phyloP scores from a whole-genome alignment of 371 early-diverging fungal genomes.

The Mortierella sp. region DNA sequence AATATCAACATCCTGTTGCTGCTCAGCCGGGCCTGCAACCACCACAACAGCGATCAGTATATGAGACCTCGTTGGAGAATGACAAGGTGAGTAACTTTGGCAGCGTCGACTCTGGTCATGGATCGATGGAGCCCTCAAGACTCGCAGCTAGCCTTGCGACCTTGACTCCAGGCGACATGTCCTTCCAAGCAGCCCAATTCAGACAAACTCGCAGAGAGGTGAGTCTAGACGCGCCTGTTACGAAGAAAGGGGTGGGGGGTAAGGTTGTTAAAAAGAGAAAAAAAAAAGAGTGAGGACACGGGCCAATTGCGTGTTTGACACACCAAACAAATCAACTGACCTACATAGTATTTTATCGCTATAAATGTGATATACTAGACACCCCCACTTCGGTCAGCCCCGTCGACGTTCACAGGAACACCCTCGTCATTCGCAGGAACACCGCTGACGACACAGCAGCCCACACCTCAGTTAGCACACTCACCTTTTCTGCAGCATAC shows the following conservation, averaged over 20 bases:
- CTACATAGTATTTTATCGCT: neutral
- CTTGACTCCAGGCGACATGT: neutral
- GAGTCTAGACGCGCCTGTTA: constrained; percentile 2
- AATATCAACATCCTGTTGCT: neutral
- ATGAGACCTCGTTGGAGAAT: neutral
- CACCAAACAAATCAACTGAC: constrained; percentile 10
- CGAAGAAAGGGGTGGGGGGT: neutral
- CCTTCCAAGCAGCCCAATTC: constrained; percentile 14
- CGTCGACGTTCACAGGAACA: constrained; percentile 1
- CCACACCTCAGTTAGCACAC: neutral
- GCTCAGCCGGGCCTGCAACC: neutral
- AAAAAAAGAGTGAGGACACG: neutral
- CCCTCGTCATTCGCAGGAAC: neutral
- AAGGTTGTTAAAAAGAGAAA: neutral
- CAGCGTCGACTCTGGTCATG: constrained; percentile 12
- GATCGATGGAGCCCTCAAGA: constrained; percentile 14
- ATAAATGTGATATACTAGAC: neutral
- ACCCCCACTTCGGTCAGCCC: neutral
- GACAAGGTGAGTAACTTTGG: constrained; percentile 6
- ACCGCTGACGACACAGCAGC: neutral
- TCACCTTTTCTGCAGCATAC: constrained; percentile 51
- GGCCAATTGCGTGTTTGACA: constrained; percentile 8
- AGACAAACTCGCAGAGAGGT: constrained; percentile 10
- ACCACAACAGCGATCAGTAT: neutral
- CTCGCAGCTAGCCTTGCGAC: neutral